Conservation (phyloP, 805 yeast genomes). For the Kuraishia borneana region DNA sequence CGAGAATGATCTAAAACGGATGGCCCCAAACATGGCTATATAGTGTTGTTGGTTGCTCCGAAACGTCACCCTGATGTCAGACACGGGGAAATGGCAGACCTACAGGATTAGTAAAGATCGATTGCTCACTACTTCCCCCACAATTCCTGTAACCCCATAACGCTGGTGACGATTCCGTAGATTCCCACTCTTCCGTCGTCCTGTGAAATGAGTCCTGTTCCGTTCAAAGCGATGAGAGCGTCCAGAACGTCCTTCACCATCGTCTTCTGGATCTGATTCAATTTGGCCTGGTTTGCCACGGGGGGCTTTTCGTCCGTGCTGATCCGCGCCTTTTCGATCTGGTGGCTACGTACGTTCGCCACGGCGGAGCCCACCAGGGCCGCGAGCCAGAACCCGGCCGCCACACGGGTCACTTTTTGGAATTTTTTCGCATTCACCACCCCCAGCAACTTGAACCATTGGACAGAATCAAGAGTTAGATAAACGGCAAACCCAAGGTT, state of each 20-base stretch:
- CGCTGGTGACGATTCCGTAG: constrained; percentile 76
- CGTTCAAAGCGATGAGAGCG: constrained; percentile 61
- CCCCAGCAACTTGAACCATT: constrained; percentile 50
- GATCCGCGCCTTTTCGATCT: constrained; percentile 26
- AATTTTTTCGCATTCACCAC: constrained; percentile 28
- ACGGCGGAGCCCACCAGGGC: constrained; percentile 56
- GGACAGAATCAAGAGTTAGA: constrained; percentile 50
- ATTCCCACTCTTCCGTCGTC: constrained; percentile 76
- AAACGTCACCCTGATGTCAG: no score
- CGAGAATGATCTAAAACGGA: background rate
- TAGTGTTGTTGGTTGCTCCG: no score
- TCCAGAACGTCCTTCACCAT: constrained; percentile 72
- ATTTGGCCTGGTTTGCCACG: constrained; percentile 28
- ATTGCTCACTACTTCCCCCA: no score
- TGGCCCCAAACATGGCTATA: background rate
- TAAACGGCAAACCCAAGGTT: constrained; percentile 55
- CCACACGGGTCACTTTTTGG: constrained; percentile 40
- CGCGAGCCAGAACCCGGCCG: constrained; percentile 67
- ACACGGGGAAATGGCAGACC: no score
- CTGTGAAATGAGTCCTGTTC: constrained; percentile 44
- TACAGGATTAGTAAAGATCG: no score
- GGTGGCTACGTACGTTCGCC: constrained; percentile 45
- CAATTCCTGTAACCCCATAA: constrained; percentile 63
- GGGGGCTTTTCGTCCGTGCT: constrained; percentile 14
- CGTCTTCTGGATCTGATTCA: constrained; percentile 40